phyloP scores from a whole-genome alignment of 371 early-diverging fungal species.

The Synchytrium microbalum region DNA sequence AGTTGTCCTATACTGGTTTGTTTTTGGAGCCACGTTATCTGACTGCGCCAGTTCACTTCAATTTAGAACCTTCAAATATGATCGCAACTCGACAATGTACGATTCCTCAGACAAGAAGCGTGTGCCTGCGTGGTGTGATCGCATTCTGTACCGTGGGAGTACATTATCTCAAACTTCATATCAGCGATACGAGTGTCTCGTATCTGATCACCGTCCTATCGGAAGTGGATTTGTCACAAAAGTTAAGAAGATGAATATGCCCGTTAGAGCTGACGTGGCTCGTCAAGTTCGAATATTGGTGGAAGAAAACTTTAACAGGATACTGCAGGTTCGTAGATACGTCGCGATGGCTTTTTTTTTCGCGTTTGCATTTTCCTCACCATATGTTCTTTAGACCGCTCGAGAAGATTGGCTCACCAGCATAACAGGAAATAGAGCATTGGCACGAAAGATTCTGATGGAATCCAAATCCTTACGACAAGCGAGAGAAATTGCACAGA shows the following conservation, averaged over 20 bases:
- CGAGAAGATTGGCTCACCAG: background rate
- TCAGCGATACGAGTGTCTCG: background rate
- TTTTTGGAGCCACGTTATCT: too few species aligned
- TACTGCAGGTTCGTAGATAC: background rate
- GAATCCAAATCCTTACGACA: background rate
- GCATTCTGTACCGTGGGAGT: background rate
- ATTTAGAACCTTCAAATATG: conserved; percentile 69
- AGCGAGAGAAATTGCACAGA: background rate
- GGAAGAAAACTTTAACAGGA: background rate
- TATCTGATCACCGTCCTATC: background rate
- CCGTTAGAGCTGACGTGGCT: background rate
- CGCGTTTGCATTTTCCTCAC: too few species aligned
- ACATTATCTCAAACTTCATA: conserved; percentile 1
- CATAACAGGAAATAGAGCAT: background rate
- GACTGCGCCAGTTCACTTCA: background rate
- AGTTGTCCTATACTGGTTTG: too few species aligned
- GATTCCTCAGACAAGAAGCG: conserved; percentile 75
- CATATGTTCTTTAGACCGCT: background rate
- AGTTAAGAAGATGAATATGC: background rate
- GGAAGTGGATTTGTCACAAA: background rate
- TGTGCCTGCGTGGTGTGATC: conserved; percentile 57
- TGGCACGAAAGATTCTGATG: background rate
- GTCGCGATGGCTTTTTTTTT: too few species aligned
- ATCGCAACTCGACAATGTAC: conserved; percentile 55
- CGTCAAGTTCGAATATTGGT: background rate